Percentiles rank a stretch among this genome's conserved stretches.
phyloP scores from a whole-genome alignment of 441 rosid genomes.

The Pelargonium fulgidum region DNA sequence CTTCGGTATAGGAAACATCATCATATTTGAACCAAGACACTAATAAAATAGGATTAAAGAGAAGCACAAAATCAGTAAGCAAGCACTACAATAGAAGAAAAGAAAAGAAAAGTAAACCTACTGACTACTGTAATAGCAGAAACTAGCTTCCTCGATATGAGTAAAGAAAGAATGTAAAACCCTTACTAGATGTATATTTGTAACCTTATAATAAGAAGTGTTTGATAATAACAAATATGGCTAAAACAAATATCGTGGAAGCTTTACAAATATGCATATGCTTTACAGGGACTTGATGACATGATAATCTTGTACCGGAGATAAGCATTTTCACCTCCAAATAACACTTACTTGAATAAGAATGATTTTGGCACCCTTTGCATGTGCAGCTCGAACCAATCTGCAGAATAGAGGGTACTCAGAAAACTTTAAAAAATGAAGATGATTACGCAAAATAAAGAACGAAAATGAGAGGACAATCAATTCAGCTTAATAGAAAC shows the following conservation, averaged over 20 bases:
- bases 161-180: neutral
- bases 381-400: conserved; percentile 66
- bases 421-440: conserved; percentile 5
- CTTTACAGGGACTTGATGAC: neutral
- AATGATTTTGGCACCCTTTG: conserved; percentile 64
- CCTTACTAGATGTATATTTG: neutral
- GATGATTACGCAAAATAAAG: neutral
- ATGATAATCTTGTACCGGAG: neutral
- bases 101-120: too few relatives aligned
- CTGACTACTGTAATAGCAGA: neutral
- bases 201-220: neutral
- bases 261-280: neutral
- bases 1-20: neutral
- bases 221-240: neutral
- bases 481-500: too few relatives aligned
- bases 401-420: conserved; percentile 26
- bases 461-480: too few relatives aligned
- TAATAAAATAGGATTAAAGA: too few relatives aligned
- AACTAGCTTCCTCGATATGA: neutral
- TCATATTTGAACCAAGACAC: neutral
- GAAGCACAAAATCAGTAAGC: too few relatives aligned
- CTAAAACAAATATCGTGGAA: neutral
- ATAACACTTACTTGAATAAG: conserved; percentile 55
- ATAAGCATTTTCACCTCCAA: neutral
- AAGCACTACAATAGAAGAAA: too few relatives aligned